phyloP scores from a whole-genome alignment of 768 basidiomycete genomes.

The Lanmaoa rubissima region DNA sequence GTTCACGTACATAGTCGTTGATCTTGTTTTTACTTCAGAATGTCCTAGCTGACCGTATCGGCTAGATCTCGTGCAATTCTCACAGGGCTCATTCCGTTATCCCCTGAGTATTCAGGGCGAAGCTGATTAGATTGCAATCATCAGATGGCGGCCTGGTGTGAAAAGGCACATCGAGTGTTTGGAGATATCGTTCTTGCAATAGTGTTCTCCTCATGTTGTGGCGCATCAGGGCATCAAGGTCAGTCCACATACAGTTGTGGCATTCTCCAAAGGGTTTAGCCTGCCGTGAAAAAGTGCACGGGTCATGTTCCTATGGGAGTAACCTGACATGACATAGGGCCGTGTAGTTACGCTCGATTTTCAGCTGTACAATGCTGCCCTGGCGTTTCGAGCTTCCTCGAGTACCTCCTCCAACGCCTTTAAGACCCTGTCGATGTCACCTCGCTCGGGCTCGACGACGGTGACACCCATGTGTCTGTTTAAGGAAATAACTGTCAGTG shows the following conservation, averaged over 20 bases:
- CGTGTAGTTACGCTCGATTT: not conserved
- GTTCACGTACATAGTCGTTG: too few relatives aligned
- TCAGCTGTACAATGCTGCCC: not conserved
- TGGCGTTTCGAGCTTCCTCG: constrained; percentile 31
- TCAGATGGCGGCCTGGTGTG: not conserved
- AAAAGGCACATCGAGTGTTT: not conserved
- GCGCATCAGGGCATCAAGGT: not conserved
- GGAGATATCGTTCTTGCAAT: not conserved
- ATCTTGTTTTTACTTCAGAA: too few relatives aligned
- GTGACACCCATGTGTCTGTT: constrained; percentile 86
- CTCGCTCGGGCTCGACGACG: constrained; percentile 66
- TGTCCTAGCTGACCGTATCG: too few relatives aligned
- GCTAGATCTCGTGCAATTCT: too few relatives aligned
- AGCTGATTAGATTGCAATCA: not conserved
- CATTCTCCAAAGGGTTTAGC: not conserved
- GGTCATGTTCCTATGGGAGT: not conserved
- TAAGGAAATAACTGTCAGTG: not conserved
- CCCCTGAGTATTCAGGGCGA: too few relatives aligned
- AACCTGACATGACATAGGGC: not conserved
- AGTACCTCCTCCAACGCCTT: constrained; percentile 61
- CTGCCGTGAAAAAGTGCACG: not conserved
- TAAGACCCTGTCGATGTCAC: constrained; percentile 75
- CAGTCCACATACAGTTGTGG: not conserved
- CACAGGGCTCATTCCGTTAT: too few relatives aligned
- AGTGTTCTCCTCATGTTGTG: not conserved